Evolutionary conservation across 1,284 basidiomycete species (phyloP), one percentile per base, ranked within the genome.

Genomic region (Paramarasmius palmivorus): DNA sequence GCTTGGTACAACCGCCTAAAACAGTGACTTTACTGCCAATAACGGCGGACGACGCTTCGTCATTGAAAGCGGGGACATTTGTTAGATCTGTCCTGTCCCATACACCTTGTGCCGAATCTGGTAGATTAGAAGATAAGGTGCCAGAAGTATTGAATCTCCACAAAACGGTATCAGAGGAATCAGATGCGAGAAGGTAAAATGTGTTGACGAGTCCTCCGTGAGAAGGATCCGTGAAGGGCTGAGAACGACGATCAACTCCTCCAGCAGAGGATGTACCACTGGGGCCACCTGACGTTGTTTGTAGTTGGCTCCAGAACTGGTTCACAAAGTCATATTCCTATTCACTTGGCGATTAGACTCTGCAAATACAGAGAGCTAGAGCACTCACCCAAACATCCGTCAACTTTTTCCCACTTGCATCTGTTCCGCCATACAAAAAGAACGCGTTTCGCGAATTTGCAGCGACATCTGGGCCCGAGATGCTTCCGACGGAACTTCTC

Each of bases 81-180:
- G 63, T 62, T 42, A 81, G 61, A 12, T 67, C 63, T 44, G 82
- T 59, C 57, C 70, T 72, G 56, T 79, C 75, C 89, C 89, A 88
- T 54, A 75, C 82, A 15, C 76, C 88, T n/a, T 63, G 61, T 1
- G 79, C 72, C 45, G 66, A 57, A 42, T 79, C 68, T 0, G 75
- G 78, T 25, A 84, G 65, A 65, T 91, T 91, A 22, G 87, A 79
- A 3, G 88, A 83, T 20, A 91, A 70, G 0, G 83, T 80, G 23
- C 90, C 89, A 15, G 85, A 81, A 19, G 91, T 68, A 54, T 80
- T 72, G 42, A 92, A 70, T 59, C 76, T 74, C 87, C 87, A 92
- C 19, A 87, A 73, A 53, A 90, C 81, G 25, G 84, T 81, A 39
- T 88, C 66, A 34, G 82, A 32, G 12, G 29, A 67, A 51, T 69